A percentile compares a stretch with the other conserved stretches of the same genome.
Conservation (phyloP, 768 basidiomycete species). For the Daedaleopsis sinensis region DNA sequence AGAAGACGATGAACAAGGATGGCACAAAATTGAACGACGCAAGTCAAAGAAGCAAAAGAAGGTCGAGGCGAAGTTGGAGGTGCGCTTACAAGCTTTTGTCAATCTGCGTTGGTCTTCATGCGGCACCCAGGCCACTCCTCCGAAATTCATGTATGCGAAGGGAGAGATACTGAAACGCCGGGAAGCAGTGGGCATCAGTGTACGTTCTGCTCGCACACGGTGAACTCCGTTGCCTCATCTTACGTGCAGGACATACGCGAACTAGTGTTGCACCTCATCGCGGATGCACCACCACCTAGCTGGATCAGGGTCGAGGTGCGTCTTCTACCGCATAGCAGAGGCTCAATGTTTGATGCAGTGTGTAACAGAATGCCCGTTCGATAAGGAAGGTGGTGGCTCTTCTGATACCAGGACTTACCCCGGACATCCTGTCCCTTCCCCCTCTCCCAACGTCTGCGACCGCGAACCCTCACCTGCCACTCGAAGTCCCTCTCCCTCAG, state of each 20-base stretch:
- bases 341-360: conserved; percentile 3
- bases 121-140: conserved; percentile 50
- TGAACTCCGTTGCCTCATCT: background rate
- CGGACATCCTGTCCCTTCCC: conserved; percentile 71
- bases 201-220: conserved; percentile 41
- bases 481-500: conserved; percentile 46
- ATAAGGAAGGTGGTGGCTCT: conserved; percentile 81
- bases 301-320: conserved; percentile 87
- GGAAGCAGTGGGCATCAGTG: conserved; percentile 80
- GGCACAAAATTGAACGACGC: conserved; percentile 74
- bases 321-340: background rate
- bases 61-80: conserved; percentile 57
- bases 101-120: conserved; percentile 14
- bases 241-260: conserved; percentile 79
- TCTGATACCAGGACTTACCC: conserved; percentile 85
- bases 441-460: conserved; percentile 72
- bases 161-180: conserved; percentile 73
- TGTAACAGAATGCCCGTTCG: conserved; percentile 66
- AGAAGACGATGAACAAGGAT: conserved; percentile 40
- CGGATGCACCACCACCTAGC: conserved; percentile 80
- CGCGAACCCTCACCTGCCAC: conserved; percentile 55
- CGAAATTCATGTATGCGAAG: conserved; percentile 82
- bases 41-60: conserved; percentile 73
- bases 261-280: conserved; percentile 77
- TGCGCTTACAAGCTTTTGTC: conserved; percentile 43